A percentile compares a stretch with the other conserved stretches of the same genome.
These are phyloP conservation scores for Tuber melanosporum DNA, from an alignment of 495 filamentous ascomycete genomes.

Conservation along the genomic window DNA sequence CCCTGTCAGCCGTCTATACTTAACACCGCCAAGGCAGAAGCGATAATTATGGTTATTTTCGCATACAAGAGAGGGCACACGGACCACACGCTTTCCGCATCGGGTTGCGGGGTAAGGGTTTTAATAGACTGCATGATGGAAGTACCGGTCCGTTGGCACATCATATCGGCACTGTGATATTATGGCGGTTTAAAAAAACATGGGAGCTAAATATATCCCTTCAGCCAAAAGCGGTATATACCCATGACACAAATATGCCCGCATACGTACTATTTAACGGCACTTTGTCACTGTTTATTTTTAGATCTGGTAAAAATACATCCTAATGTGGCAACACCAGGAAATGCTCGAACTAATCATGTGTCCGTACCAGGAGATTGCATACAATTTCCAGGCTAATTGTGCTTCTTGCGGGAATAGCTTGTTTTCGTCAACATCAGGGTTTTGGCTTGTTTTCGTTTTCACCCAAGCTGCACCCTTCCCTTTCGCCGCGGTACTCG, in stretches of 20 bases:
- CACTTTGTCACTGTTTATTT: neutral
- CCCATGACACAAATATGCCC: neutral
- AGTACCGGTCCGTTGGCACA: neutral
- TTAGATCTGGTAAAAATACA: slow-evolving; percentile 4
- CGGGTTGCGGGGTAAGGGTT: slow-evolving; percentile 6
- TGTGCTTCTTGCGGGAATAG: neutral
- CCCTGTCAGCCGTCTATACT: slow-evolving; percentile 23
- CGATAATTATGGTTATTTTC: slow-evolving; percentile 35
- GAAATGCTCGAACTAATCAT: neutral
- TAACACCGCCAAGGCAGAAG: slow-evolving; percentile 19
- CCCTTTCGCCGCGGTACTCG: neutral
- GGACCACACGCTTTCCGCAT: neutral
- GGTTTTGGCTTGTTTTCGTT: neutral
- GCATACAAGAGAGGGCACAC: slow-evolving; percentile 8
- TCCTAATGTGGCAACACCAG: slow-evolving; percentile 3
- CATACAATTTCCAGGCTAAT: neutral
- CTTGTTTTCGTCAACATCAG: neutral
- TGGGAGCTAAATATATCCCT: neutral
- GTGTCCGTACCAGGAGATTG: neutral
- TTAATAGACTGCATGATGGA: neutral
- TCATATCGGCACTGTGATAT: neutral
- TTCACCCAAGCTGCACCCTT: neutral
- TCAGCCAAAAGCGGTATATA: neutral
- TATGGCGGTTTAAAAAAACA: neutral
- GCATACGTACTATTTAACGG: neutral